Evolutionary conservation across 768 basidiomycete species (phyloP), one percentile per base, ranked within the genome.

Genomic region (Termitomyces heimii): DNA sequence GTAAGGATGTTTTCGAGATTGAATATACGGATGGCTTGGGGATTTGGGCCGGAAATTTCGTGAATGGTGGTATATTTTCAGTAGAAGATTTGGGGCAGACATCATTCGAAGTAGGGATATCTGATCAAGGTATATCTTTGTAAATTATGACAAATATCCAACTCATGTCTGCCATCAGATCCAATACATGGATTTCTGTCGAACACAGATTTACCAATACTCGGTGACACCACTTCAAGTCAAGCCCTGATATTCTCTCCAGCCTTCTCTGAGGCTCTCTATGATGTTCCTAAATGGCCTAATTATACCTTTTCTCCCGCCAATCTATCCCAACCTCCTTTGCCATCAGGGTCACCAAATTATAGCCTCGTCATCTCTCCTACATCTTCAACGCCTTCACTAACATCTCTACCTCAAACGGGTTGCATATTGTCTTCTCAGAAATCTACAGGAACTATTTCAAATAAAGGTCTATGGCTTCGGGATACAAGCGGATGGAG

Each of bases 171-270:
- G 29, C 40, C 31, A 12, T 9, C 42, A 85, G 84, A 61, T 12
- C 75, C 82, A 18, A 69, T 85, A 48, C 85, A 86, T 62, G 65
- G 76, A 57, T 55, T 70, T 5, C 64, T 81, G 12, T 55, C 68
- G 18, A 62, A 31, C 50, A 47, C 55, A 40, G 61, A 63, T 10
- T 64, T 78, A 0, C 88, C 88, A 1, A 68, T 88, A 6, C 71
- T 92, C 2, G 88, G 87, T 3, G 91, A 93, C 67, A 84, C 88
- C 1, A 89, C 89, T 2, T 72, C 84, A 6, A 88, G 84, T 51
- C 83, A 89, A 66, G 88, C 82, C 0, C 68, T 93, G 29, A 63
- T 92, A 12, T 90, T 89, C 68, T 92, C 91, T 0, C 80, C 82
- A 8, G 69, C 80, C 0, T 84, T 84, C 58, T 62, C 71, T 7